A percentile compares a stretch with the other conserved stretches of the same genome.
Evolutionary conservation across 495 filamentous ascomycete genomes (phyloP).

Genomic region (Trichoderma reesei): DNA sequence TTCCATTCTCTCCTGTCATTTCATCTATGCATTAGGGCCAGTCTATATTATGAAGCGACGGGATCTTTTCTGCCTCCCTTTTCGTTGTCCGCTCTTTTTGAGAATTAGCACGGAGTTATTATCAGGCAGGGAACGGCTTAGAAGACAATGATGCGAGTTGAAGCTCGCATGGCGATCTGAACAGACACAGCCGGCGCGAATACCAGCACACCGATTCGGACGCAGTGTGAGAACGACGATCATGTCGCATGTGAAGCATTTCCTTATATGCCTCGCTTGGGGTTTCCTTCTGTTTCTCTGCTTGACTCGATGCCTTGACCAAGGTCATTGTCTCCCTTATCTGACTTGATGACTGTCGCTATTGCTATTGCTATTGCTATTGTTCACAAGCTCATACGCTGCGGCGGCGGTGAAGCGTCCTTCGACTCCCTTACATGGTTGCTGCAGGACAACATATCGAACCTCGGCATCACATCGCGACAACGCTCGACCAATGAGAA

Average conservation of each 20-base stretch:
- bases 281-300: too few relatives aligned
- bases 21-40: slow-evolving; percentile 7
- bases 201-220: not conserved
- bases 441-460: too few relatives aligned
- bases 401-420: too few relatives aligned
- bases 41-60: not conserved
- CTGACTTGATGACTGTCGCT: too few relatives aligned
- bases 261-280: too few relatives aligned
- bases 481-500: not conserved
- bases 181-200: not conserved
- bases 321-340: too few relatives aligned
- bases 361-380: too few relatives aligned
- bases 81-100: not conserved
- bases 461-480: too few relatives aligned
- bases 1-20: not conserved
- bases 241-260: not conserved
- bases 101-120: not conserved
- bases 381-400: too few relatives aligned
- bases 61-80: not conserved
- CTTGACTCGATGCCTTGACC: too few relatives aligned
- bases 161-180: not conserved
- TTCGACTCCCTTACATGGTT: too few relatives aligned
- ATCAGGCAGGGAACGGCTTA: not conserved
- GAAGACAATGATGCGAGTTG: not conserved
- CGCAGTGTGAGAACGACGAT: not conserved